Base-by-base conservation (phyloP, 495 filamentous ascomycete genomes). In the Hypomontagnella monticulosa region DNA sequence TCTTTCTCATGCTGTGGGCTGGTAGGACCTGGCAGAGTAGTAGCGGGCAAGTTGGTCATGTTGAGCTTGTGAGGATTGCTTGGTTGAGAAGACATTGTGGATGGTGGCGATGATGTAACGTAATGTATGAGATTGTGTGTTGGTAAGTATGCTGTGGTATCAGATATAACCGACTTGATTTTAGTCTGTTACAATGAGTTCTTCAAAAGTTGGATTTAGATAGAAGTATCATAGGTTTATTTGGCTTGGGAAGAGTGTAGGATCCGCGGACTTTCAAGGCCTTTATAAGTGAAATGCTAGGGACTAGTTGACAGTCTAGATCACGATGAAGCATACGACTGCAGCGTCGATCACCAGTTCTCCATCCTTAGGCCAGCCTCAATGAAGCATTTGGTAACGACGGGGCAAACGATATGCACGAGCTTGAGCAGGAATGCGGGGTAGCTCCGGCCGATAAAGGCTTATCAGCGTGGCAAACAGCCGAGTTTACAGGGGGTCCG, bases 1-100 rank as follows among this genome's bases (percentile, higher is more conserved):
- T 76, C 73, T 15, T 64, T 73, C 1, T 71, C 65, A 15, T 67
- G 67, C 34, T 67, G 67, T 7, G 71, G 71, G 49, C 58, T 66
- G 4, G 50, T 49, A 4, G 63, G 67, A 20, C 53, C 61, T 0
- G 41, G 15, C 9, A 48, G 60, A 44, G 60, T 34, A n/a, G 52
- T 15, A 12, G 49, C 37, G 37, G 69, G 58, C 0, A 67, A 40
- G 30, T 63, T 44, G 42, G 68, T 12, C 34, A 60, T 55, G 55
- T 71, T 41, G 42, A 66, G 37, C 32, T 16, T 33, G 16, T 1
- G 40, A 16, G 46, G 12, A 23, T 37, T 40, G 4, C 37, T 54
- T 48, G 23, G n/a, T 42, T 67, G 44, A n/a, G 61, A 15, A 11
- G 61, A 30, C 61, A 65, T 63, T 3, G 12, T 63, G 37, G 27